Evolutionary conservation across 306 rosid species (phyloP).

Genomic region (Quercus aquifolioides): DNA sequence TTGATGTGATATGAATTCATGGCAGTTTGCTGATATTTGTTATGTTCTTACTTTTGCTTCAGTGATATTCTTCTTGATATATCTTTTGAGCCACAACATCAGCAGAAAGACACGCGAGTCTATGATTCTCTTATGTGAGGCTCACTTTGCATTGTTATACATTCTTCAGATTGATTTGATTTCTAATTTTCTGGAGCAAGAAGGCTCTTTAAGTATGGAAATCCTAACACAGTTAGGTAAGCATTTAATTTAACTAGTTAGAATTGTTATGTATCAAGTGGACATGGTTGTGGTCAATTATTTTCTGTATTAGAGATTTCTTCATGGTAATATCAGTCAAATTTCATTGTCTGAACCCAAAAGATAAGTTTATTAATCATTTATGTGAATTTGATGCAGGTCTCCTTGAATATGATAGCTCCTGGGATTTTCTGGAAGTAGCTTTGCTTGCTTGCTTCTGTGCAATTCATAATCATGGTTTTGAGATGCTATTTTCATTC

Average conservation of each 20-base stretch:
- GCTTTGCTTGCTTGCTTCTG: constrained; percentile 93
- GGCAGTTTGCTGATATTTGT: constrained; percentile 36
- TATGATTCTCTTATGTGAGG: constrained; percentile 76
- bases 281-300: neutral
- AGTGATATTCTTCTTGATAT: constrained; percentile 91
- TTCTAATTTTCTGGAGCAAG: constrained; percentile 63
- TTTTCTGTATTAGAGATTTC: neutral
- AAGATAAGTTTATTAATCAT: constrained; percentile 13
- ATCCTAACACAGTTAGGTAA: constrained; percentile 79
- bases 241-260: constrained; percentile 13
- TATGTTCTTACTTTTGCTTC: constrained; percentile 39
- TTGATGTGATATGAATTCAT: constrained; percentile 20
- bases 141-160: constrained; percentile 80
- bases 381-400: constrained; percentile 56
- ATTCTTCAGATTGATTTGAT: constrained; percentile 62
- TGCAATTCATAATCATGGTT: constrained; percentile 93
- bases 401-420: constrained; percentile 72
- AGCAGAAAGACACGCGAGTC: constrained; percentile 69
- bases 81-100: constrained; percentile 86
- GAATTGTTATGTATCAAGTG: neutral
- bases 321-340: constrained; percentile 3
- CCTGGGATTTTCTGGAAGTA: constrained; percentile 93
- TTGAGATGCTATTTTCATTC: constrained; percentile 87
- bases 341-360: constrained; percentile 3
- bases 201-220: constrained; percentile 75